These are phyloP conservation scores for Leishmania lainsoni DNA, from an alignment of 208 protist species.

Conservation along the genomic window DNA sequence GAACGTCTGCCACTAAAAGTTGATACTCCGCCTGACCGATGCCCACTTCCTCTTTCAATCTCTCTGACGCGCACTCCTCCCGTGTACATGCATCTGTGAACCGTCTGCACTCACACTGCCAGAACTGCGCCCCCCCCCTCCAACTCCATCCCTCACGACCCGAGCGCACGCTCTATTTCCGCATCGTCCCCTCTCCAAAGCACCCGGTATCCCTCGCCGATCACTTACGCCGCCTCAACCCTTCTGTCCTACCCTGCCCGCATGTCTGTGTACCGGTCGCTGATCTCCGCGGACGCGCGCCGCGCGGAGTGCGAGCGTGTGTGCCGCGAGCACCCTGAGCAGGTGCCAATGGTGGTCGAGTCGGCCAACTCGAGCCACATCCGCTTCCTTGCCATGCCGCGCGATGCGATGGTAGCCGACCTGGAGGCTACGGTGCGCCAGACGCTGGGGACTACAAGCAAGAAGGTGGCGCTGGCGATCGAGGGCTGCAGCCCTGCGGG, in stretches of 20 bases:
- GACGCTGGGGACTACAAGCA: neutral
- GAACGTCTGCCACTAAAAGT: neutral
- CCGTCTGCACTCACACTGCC: neutral
- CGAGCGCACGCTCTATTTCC: neutral
- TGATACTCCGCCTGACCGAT: neutral
- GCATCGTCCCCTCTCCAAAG: neutral
- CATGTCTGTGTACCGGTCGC: constrained; percentile 15
- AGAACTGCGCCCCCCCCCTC: neutral
- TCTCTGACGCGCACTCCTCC: neutral
- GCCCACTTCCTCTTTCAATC: neutral
- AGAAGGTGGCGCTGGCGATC: constrained; percentile 13
- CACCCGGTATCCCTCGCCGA: neutral
- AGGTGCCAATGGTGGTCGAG: constrained; percentile 21
- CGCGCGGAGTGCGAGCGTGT: constrained; percentile 22
- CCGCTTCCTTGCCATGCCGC: constrained; percentile 4
- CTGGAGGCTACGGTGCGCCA: constrained; percentile 19
- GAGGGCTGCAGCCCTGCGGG: constrained; percentile 14
- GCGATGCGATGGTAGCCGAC: constrained; percentile 5
- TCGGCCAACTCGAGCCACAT: constrained; percentile 15
- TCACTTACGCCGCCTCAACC: neutral
- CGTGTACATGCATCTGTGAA: neutral
- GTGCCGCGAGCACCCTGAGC: constrained; percentile 20
- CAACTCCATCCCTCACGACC: neutral
- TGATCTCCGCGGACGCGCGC: constrained; percentile 6
- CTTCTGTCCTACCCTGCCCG: neutral